Evolutionary conservation across 2,329 filamentous ascomycete genomes (phyloP).

Genomic region (Westerdykella sp.): DNA sequence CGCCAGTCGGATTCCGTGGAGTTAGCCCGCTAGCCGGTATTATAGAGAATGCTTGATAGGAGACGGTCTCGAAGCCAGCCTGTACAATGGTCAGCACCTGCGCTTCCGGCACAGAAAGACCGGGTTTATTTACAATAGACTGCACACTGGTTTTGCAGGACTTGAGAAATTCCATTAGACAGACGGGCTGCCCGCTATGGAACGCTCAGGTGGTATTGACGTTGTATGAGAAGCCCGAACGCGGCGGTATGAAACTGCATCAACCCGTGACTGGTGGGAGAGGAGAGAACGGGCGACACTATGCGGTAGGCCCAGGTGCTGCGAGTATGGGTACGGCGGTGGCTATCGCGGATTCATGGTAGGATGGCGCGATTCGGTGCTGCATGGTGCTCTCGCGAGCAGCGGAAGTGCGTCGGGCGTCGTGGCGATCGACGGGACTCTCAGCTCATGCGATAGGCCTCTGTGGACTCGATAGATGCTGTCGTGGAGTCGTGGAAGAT

Average conservation of each 20-base stretch:
- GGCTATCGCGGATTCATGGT: not conserved
- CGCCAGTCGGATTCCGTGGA: constrained; percentile 12
- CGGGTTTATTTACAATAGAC: constrained; percentile 25
- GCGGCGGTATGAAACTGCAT: constrained; percentile 33
- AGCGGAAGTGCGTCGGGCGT: too few relatives aligned
- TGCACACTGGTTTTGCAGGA: constrained; percentile 36
- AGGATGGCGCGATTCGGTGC: not conserved
- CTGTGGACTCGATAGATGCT: too few relatives aligned
- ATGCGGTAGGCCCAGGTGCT: constrained; percentile 2
- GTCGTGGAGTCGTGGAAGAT: too few relatives aligned
- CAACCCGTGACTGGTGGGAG: constrained; percentile 24
- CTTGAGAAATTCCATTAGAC: constrained; percentile 38
- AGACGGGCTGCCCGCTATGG: constrained; percentile 28
- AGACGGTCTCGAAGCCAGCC: constrained; percentile 35
- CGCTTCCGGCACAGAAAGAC: not conserved
- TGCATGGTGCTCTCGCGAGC: not conserved
- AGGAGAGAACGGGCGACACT: constrained; percentile 11
- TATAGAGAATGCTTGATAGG: constrained; percentile 33
- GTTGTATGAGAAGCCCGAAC: constrained; percentile 29
- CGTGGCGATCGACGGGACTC: too few relatives aligned
- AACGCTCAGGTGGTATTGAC: constrained; percentile 35
- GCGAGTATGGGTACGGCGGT: constrained; percentile 1
- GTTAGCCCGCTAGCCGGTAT: constrained; percentile 15
- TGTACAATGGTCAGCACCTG: constrained; percentile 15
- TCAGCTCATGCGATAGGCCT: too few relatives aligned